Evolutionary conservation across 495 filamentous ascomycete species (phyloP).

Genomic region (Thermothielavioides terrestris): DNA sequence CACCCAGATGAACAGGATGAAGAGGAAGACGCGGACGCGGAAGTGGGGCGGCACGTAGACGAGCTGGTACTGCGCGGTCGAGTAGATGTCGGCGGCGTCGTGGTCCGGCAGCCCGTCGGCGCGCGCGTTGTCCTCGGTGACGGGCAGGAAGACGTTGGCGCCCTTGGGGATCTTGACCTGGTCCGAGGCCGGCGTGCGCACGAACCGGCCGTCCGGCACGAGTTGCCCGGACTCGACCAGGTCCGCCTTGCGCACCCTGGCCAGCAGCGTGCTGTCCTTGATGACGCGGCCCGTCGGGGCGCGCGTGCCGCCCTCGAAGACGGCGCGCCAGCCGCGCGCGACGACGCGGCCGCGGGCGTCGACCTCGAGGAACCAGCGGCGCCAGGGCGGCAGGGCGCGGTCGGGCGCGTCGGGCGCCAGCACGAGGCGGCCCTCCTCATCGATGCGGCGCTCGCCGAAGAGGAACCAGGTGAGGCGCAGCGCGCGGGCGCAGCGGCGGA

Average conservation of each 20-base stretch:
- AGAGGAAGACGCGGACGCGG: constrained; percentile 65
- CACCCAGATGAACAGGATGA: constrained; percentile 84
- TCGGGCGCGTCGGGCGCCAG: constrained; percentile 22
- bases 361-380: constrained; percentile 30
- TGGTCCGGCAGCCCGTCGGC: constrained; percentile 46
- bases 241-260: constrained; percentile 24
- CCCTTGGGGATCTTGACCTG: constrained; percentile 90
- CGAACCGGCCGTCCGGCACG: constrained; percentile 67
- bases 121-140: constrained; percentile 60
- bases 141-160: constrained; percentile 67
- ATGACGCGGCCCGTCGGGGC: constrained; percentile 15
- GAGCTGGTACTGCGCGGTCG: constrained; percentile 61
- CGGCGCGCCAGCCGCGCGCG: constrained; percentile 34
- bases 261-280: constrained; percentile 15
- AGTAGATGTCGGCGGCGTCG: constrained; percentile 56
- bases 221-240: constrained; percentile 38
- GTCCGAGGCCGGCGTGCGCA: constrained; percentile 84
- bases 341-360: constrained; percentile 23
- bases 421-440: constrained; percentile 65
- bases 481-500: constrained; percentile 71
- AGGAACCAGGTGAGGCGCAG: constrained; percentile 85
- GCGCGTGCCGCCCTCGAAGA: constrained; percentile 29
- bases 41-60: constrained; percentile 90
- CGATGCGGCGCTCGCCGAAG: constrained; percentile 68
- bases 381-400: constrained; percentile 22